Conservation (phyloP, 164 flowering plant species). For the Piper betle region DNA sequence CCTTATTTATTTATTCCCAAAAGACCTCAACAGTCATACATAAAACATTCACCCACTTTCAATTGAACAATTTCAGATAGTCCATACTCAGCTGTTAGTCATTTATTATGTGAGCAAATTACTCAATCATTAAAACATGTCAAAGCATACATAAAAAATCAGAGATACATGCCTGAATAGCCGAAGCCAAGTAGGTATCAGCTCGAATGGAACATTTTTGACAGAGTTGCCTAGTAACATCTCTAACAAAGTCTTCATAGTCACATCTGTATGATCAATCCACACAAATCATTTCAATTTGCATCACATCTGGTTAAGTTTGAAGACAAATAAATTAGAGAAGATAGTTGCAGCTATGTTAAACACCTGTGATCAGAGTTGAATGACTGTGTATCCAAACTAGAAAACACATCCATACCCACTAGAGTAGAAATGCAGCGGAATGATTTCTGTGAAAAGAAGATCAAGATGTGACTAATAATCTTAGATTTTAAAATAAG, state of each 20-base stretch:
- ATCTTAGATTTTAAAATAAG: background rate
- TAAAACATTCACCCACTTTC: too few relatives aligned
- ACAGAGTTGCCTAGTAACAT: slow-evolving; percentile 48
- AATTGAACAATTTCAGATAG: too few relatives aligned
- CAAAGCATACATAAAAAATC: too few relatives aligned
- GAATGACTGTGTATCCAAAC: slow-evolving; percentile 37
- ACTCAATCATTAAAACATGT: too few relatives aligned
- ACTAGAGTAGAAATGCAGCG: slow-evolving; percentile 36
- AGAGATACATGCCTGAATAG: slow-evolving; percentile 48
- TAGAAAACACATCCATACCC: slow-evolving; percentile 38
- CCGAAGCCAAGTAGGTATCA: slow-evolving; percentile 61
- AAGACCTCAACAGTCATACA: too few relatives aligned
- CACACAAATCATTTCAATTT: background rate
- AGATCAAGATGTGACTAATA: slow-evolving; percentile 1
- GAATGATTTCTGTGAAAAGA: slow-evolving; percentile 42
- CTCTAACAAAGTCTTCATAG: slow-evolving; percentile 73
- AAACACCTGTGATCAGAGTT: slow-evolving; percentile 71
- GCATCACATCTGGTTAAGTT: background rate
- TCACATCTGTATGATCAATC: slow-evolving; percentile 46
- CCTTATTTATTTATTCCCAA: too few relatives aligned
- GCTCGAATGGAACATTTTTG: slow-evolving; percentile 44
- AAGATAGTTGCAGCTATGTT: background rate
- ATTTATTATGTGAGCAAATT: too few relatives aligned
- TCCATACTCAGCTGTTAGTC: too few relatives aligned
- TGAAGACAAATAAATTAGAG: background rate